Evolutionary conservation across 257 asterid species (phyloP), one percentile per base, ranked within the genome.

Genomic region (Mentha longifolia): DNA sequence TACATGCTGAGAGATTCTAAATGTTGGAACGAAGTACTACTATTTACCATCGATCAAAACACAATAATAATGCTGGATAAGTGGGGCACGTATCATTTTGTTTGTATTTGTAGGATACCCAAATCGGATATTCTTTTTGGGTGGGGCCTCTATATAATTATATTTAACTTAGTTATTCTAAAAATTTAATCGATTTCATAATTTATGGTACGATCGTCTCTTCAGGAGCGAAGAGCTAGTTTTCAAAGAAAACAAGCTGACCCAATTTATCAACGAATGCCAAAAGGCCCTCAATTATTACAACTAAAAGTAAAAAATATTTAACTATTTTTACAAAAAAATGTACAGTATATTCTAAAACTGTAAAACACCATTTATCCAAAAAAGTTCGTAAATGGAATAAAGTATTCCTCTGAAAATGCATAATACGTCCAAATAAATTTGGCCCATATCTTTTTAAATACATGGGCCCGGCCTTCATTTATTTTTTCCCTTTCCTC

Each of bases 61-160:
- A 35, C 66, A 37, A 28, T 9, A 64, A 22, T 64, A 41, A 64
- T 63, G 59, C 55, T 41, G 77, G 65, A 64, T 3, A 64, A 66
- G 78, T 63, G 65, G 67, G 68, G 57, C 78, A 56, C 54, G 45
- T 74, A 35, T 35, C 39, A 35, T 35, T 35, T 35, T 35, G 52
- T n/a, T 25, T 7, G 65, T 45, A 28, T 52, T 22, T 45, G 25
- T 14, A 19, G 43, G 65, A 63, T 46, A 41, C 17, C 71, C 55
- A 22, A 3, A 61, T 60, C 12, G 70, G 63, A 72, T 72, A 61
- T 61, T 72, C 71, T 25, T 35, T 22, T 22, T 9, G 7, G 35
- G 50, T 31, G 3, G 19, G 20, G 46, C 35, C 25, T 22, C 15
- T 7, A 28, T 28, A 28, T 35, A 35, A 5, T 35, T 35, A 35